Conservation (phyloP, 2,329 filamentous ascomycete genomes). For the Fusarium xylarioides region DNA sequence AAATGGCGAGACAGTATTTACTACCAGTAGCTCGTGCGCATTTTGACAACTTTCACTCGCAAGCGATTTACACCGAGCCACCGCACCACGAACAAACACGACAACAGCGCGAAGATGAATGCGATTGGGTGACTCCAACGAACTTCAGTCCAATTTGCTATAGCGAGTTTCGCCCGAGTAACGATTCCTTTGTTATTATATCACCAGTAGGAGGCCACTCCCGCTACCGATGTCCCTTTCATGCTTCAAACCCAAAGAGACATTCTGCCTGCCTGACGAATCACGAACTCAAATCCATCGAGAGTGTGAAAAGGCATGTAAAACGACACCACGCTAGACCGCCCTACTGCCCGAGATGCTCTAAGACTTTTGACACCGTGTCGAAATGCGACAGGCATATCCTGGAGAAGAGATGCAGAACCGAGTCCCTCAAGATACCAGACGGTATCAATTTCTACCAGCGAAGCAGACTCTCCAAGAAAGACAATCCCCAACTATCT, state of each 20-base stretch:
- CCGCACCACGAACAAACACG: rapidly evolving
- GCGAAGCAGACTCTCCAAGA: rapidly evolving
- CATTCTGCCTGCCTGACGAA: rapidly evolving
- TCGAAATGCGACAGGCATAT: background rate
- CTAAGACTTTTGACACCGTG: background rate
- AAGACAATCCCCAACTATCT: background rate
- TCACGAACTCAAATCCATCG: rapidly evolving
- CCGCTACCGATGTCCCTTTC: rapidly evolving
- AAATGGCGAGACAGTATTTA: background rate
- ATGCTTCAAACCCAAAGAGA: background rate
- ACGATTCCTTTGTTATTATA: background rate
- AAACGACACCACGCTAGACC: rapidly evolving
- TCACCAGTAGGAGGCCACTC: rapidly evolving
- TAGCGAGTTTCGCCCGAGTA: rapidly evolving
- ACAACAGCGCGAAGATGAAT: no score
- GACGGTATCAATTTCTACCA: background rate
- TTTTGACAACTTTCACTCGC: rapidly evolving
- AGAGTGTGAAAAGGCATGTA: rapidly evolving
- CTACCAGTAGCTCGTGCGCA: no score
- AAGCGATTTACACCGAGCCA: rapidly evolving
- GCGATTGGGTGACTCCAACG: background rate
- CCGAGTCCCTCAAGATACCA: background rate
- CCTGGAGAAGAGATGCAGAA: background rate
- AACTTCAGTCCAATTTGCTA: rapidly evolving
- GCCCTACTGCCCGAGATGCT: background rate